phyloP scores from a whole-genome alignment of 192 early-diverging fungal species.

The Coemansia sp. region DNA sequence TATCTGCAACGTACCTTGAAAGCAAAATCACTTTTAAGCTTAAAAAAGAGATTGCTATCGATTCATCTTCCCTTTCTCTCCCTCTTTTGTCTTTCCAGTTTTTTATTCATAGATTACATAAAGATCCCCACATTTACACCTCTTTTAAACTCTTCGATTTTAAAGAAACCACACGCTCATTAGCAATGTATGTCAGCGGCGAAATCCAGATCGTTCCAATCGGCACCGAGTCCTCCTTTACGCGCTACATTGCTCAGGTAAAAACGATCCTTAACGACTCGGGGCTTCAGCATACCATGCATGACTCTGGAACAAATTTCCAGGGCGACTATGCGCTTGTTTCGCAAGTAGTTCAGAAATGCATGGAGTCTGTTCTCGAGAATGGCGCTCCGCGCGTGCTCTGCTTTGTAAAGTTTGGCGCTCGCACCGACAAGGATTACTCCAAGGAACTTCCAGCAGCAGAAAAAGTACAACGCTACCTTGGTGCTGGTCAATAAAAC shows the following conservation, averaged over 20 bases:
- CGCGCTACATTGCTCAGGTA: constrained; percentile 43
- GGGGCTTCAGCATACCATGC: constrained; percentile 51
- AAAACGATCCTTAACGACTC: constrained; percentile 40
- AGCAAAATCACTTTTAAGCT: no score
- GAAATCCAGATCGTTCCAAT: constrained; percentile 51
- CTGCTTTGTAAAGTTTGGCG: constrained; percentile 47
- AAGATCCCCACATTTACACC: no score
- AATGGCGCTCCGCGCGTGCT: constrained; percentile 45
- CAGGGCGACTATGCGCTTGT: constrained; percentile 50
- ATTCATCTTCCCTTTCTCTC: no score
- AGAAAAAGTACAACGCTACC: constrained; percentile 30
- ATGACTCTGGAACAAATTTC: constrained; percentile 50
- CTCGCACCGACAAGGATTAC: constrained; percentile 48
- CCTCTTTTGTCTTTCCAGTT: no score
- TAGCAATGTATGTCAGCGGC: constrained; percentile 43
- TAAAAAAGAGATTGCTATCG: no score
- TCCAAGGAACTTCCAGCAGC: constrained; percentile 27
- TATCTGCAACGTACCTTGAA: no score
- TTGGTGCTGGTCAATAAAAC: background rate
- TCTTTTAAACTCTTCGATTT: no score
- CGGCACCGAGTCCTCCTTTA: constrained; percentile 35
- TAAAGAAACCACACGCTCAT: no score
- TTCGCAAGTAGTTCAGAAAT: constrained; percentile 28
- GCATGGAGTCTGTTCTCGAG: constrained; percentile 49
- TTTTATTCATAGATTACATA: background rate